Conservation (phyloP, 2,329 filamentous ascomycete genomes). For the Aspergillus sp. region DNA sequence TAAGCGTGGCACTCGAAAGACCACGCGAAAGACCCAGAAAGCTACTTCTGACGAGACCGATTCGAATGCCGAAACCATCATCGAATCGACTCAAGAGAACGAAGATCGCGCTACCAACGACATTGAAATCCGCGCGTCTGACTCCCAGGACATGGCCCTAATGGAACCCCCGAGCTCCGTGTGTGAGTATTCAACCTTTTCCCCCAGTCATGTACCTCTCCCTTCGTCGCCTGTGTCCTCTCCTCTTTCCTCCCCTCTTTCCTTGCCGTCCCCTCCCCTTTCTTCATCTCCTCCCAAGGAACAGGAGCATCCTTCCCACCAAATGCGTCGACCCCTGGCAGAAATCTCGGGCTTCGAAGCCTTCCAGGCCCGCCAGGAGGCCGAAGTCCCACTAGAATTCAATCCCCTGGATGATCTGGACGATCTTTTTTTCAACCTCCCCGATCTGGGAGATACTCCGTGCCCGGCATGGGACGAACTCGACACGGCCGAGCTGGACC, state of each 20-base stretch:
- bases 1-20: conserved; percentile 22
- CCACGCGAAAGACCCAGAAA: conserved; percentile 19
- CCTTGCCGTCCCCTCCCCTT: neutral
- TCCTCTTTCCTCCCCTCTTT: neutral
- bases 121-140: neutral
- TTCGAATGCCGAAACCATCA: conserved; percentile 8
- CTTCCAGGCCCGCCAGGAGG: neutral
- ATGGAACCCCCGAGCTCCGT: conserved; percentile 20
- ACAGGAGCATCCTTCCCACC: neutral
- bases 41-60: conserved; percentile 12
- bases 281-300: neutral
- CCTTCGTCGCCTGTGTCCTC: neutral
- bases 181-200: conserved; percentile 19
- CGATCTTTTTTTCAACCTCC: neutral
- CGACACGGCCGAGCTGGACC: conserved; percentile 12
- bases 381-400: neutral
- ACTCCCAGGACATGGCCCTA: conserved; percentile 6
- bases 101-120: conserved; percentile 5
- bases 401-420: neutral
- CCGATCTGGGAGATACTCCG: neutral
- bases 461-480: neutral
- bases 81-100: conserved; percentile 11
- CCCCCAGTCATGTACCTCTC: neutral
- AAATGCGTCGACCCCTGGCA: neutral
- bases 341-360: neutral